These are phyloP conservation scores for Colletotrichum phormii DNA, from an alignment of 2,329 filamentous ascomycete genomes.

Conservation along the genomic window DNA sequence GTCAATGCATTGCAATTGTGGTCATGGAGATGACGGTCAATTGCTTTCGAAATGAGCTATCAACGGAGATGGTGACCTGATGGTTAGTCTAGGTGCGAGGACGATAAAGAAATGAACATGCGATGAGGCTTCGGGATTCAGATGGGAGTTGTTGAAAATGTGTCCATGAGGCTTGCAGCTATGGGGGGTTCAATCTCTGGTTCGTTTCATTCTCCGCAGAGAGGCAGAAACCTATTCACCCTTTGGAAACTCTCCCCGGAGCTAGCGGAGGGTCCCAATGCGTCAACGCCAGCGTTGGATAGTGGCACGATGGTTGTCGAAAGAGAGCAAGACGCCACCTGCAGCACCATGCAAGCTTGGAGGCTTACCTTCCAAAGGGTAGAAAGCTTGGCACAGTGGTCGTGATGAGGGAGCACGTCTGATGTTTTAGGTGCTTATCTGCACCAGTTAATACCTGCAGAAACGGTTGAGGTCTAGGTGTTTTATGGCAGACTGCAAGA, in stretches of 20 bases:
- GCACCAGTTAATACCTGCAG: not conserved
- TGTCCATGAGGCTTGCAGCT: not conserved
- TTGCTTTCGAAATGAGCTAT: not conserved
- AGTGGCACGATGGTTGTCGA: not conserved
- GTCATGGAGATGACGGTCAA: not conserved
- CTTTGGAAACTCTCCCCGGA: not conserved
- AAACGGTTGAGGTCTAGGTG: not conserved
- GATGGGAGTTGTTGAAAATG: not conserved
- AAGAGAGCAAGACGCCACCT: not conserved
- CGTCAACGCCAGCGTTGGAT: not conserved
- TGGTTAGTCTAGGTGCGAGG: not conserved
- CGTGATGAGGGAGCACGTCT: not conserved
- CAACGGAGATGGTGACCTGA: not conserved
- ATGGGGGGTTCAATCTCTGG: not conserved
- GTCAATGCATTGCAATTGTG: not conserved
- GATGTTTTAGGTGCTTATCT: not conserved
- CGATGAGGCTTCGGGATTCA: not conserved
- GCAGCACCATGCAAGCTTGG: not conserved
- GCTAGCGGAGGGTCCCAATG: not conserved
- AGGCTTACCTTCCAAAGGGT: not conserved
- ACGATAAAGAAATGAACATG: not conserved
- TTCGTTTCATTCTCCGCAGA: not conserved
- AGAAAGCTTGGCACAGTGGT: not conserved
- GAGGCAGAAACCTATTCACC: not conserved
- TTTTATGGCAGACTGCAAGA: no score